phyloP scores from a whole-genome alignment of 768 basidiomycete species.

The Amanita subjunquillea region DNA sequence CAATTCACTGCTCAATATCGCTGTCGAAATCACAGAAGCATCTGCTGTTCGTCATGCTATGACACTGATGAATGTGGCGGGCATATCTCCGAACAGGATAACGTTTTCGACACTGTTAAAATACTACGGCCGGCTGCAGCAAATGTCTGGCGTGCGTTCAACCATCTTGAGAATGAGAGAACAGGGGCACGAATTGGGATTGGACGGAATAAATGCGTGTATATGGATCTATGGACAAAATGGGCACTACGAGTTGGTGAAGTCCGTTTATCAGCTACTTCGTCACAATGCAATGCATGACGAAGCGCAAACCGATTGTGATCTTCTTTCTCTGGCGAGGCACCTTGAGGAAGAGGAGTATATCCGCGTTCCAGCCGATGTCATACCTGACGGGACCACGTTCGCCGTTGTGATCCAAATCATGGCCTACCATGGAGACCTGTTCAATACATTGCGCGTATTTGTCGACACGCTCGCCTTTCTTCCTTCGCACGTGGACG shows the following conservation, averaged over 20 bases:
- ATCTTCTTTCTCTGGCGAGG: slow-evolving; percentile 21
- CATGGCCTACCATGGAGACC: slow-evolving; percentile 62
- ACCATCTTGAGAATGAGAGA: slow-evolving; percentile 43
- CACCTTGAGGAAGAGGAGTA: slow-evolving; percentile 33
- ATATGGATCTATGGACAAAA: slow-evolving; percentile 59
- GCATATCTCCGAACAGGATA: slow-evolving; percentile 45
- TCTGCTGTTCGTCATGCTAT: slow-evolving; percentile 40
- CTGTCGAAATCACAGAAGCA: slow-evolving; percentile 37
- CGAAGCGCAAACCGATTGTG: slow-evolving; percentile 17
- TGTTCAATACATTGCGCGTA: slow-evolving; percentile 40
- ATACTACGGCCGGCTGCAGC: slow-evolving; percentile 37
- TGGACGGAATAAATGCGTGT: slow-evolving; percentile 62
- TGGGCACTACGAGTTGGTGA: slow-evolving; percentile 42
- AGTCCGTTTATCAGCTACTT: slow-evolving; percentile 53
- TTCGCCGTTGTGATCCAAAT: slow-evolving; percentile 62
- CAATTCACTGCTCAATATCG: slow-evolving; percentile 57
- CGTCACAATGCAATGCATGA: slow-evolving; percentile 39
- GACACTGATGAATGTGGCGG: slow-evolving; percentile 42
- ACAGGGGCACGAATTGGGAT: slow-evolving; percentile 38
- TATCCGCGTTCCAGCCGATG: slow-evolving; percentile 28
- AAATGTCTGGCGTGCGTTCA: slow-evolving; percentile 44
- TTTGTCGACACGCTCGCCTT: slow-evolving; percentile 61
- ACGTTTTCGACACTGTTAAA: slow-evolving; percentile 52
- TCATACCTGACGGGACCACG: slow-evolving; percentile 55
- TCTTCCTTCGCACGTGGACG: slow-evolving; percentile 26